Conservation (phyloP, 2,329 filamentous ascomycete species). For the Botrytis fragariae region DNA sequence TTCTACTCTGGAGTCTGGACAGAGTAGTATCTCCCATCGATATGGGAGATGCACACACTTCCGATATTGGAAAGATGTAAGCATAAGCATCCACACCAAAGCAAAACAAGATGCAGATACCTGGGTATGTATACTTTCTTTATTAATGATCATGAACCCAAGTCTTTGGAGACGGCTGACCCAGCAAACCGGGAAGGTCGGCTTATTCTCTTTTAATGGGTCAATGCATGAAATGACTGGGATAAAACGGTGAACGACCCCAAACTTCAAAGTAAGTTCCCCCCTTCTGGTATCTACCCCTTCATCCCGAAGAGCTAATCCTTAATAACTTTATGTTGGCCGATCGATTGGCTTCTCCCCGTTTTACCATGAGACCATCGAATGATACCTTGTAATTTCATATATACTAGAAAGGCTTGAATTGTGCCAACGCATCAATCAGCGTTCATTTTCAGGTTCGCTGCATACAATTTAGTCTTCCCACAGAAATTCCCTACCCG, state of each 20-base stretch:
- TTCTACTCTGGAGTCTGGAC: neutral
- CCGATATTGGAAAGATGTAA: neutral
- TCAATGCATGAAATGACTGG: constrained; percentile 19
- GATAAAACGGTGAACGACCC: neutral
- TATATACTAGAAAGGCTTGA: constrained; percentile 11
- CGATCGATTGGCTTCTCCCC: neutral
- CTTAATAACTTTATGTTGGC: neutral
- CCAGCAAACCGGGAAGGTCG: constrained; percentile 18
- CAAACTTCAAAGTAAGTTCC: neutral
- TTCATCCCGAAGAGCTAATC: neutral
- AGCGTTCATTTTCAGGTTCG: neutral
- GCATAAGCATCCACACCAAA: neutral
- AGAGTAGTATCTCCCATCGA: neutral
- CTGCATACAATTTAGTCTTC: neutral
- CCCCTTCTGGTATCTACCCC: neutral
- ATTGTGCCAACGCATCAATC: constrained; percentile 16
- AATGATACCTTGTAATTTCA: neutral
- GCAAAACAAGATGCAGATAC: neutral
- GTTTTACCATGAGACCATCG: neutral
- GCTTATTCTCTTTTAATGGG: constrained; percentile 16
- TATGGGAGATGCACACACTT: neutral
- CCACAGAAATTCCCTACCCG: constrained; percentile 6
- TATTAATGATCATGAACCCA: neutral
- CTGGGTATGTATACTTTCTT: neutral
- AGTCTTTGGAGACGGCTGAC: constrained; percentile 18